These are phyloP conservation scores for Linnemannia zychae DNA, from an alignment of 192 early-diverging fungal genomes.

Conservation along the genomic window DNA sequence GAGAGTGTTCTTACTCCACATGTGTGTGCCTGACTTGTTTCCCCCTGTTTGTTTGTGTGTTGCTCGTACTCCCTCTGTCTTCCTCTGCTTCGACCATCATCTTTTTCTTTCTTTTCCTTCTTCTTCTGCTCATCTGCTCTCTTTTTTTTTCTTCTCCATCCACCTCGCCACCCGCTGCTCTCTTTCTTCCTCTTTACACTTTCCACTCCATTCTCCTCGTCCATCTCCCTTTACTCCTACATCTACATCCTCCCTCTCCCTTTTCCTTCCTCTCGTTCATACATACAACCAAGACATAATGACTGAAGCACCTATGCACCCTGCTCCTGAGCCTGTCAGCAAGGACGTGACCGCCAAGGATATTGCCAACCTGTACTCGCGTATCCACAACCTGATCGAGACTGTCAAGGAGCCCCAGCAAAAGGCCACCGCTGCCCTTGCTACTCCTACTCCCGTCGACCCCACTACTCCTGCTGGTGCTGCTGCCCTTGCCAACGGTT, in stretches of 20 bases:
- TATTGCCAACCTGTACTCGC: conserved; percentile 64
- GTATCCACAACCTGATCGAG: conserved; percentile 62
- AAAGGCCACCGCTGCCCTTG: conserved; percentile 44
- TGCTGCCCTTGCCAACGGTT: conserved; percentile 9
- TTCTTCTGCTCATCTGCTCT: neutral
- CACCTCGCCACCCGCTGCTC: neutral
- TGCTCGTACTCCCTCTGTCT: neutral
- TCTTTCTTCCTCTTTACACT: neutral
- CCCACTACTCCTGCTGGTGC: conserved; percentile 4
- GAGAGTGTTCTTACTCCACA: neutral
- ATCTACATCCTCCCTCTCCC: neutral
- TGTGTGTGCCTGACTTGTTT: neutral
- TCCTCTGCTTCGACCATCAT: conserved; percentile 8
- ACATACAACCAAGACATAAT: conserved; percentile 10
- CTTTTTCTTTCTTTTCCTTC: conserved; percentile 5
- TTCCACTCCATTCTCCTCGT: neutral
- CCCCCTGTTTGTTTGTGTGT: neutral
- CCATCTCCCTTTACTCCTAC: neutral
- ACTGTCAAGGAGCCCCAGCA: conserved; percentile 60
- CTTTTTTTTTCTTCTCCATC: conserved; percentile 5
- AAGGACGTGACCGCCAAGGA: conserved; percentile 64
- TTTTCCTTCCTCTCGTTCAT: neutral
- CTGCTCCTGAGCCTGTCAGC: conserved; percentile 35
- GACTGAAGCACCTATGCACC: conserved; percentile 41
- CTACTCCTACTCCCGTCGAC: conserved; percentile 14